Percentiles rank a stretch among this genome's conserved stretches.
Conservation (phyloP, 148 eudicot genomes). For the Vaccinium macrocarpon region DNA sequence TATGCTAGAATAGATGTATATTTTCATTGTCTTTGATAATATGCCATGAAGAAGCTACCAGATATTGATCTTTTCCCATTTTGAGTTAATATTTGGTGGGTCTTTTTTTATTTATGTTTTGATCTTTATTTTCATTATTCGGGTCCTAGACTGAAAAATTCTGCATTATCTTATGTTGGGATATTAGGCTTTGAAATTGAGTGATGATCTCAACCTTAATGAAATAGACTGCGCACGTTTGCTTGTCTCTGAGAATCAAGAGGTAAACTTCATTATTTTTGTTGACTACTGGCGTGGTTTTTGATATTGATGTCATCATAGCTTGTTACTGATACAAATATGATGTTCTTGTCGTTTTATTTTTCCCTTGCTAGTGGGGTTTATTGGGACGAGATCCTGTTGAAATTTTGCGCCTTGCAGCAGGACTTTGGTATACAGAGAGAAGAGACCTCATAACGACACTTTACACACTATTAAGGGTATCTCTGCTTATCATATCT, state of each 20-base stretch:
- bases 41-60: background rate
- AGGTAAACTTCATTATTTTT: conserved; percentile 45
- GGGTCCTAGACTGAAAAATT: background rate
- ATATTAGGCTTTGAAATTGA: conserved; percentile 71
- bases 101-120: background rate
- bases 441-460: conserved; percentile 92
- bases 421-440: conserved; percentile 97
- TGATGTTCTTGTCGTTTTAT: background rate
- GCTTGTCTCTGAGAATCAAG: conserved; percentile 91
- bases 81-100: background rate
- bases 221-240: conserved; percentile 83
- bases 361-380: conserved; percentile 65
- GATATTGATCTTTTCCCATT: background rate
- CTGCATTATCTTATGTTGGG: conserved; percentile 1
- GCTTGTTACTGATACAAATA: background rate
- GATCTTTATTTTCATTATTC: background rate
- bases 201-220: conserved; percentile 97
- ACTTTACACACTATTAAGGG: conserved; percentile 77
- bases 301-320: conserved; percentile 1
- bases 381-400: conserved; percentile 78
- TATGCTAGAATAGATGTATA: background rate
- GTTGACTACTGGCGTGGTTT: background rate
- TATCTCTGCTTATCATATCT: conserved; percentile 26
- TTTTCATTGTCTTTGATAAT: background rate
- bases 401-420: conserved; percentile 80